phyloP scores from a whole-genome alignment of 495 filamentous ascomycete genomes.

The Halenospora varia region DNA sequence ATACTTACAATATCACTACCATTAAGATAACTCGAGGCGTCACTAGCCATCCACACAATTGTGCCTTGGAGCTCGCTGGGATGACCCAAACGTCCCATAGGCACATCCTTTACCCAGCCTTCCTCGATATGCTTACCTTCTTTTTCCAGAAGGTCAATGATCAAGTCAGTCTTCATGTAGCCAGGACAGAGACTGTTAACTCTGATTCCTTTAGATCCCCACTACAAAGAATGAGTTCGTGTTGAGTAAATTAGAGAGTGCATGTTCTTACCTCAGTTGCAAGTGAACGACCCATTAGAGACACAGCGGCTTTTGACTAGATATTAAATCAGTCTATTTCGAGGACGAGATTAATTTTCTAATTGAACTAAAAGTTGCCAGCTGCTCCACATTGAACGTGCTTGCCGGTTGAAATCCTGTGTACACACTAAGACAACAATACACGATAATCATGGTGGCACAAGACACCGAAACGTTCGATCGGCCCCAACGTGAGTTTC shows the following conservation, averaged over 20 bases:
- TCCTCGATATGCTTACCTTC: constrained; percentile 19
- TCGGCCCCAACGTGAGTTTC: too few species aligned
- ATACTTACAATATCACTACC: constrained; percentile 19
- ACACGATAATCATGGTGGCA: too few species aligned
- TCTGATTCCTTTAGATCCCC: constrained; percentile 21
- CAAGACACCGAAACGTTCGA: too few species aligned
- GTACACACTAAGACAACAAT: too few species aligned
- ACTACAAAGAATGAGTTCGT: constrained; percentile 14
- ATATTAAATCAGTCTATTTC: background rate
- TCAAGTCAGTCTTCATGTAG: constrained; percentile 23
- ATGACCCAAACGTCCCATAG: constrained; percentile 25
- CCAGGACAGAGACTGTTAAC: constrained; percentile 20
- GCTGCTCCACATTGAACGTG: too few species aligned
- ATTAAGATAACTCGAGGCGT: constrained; percentile 19
- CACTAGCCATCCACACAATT: constrained; percentile 29
- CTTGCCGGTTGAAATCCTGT: too few species aligned
- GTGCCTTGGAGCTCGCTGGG: constrained; percentile 29
- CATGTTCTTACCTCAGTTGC: constrained; percentile 19
- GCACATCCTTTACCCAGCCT: constrained; percentile 23
- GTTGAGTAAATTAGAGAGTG: background rate
- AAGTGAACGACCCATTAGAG: constrained; percentile 22
- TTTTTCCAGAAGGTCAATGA: constrained; percentile 22
- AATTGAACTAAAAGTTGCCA: too few species aligned
- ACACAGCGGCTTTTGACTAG: constrained; percentile 24
- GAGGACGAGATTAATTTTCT: too few species aligned